phyloP scores from a whole-genome alignment of 192 early-diverging fungal genomes.

The Gaertneriomyces semiglobifer region DNA sequence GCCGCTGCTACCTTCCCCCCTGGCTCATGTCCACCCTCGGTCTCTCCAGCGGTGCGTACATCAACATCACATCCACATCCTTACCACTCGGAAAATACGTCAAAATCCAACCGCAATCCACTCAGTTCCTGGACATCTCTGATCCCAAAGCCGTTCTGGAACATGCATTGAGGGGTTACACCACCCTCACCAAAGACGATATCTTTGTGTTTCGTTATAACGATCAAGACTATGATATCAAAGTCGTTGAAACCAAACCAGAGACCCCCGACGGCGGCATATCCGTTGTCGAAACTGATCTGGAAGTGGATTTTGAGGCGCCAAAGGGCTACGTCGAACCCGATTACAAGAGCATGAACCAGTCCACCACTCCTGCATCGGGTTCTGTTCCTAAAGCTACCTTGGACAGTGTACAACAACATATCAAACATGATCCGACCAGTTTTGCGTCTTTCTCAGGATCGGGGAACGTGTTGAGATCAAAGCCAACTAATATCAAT shows the following conservation, averaged over 20 bases:
- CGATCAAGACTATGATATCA: slow-evolving; percentile 76
- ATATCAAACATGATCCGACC: not conserved
- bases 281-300: slow-evolving; percentile 94
- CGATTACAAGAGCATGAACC: slow-evolving; percentile 14
- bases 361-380: slow-evolving; percentile 5
- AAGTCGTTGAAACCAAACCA: slow-evolving; percentile 87
- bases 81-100: slow-evolving; percentile 84
- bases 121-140: slow-evolving; percentile 93
- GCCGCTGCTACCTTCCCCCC: slow-evolving; percentile 88
- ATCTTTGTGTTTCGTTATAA: slow-evolving; percentile 93
- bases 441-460: no score
- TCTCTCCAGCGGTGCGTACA: slow-evolving; percentile 70
- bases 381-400: not conserved
- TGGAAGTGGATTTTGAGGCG: slow-evolving; percentile 95
- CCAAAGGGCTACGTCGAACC: slow-evolving; percentile 96
- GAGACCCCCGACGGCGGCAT: slow-evolving; percentile 62
- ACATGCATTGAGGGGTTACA: slow-evolving; percentile 85
- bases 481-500: not conserved
- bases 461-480: no score
- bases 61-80: slow-evolving; percentile 73
- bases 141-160: slow-evolving; percentile 97
- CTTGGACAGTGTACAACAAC: no score
- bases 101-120: slow-evolving; percentile 95
- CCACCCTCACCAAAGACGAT: slow-evolving; percentile 88
- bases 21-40: slow-evolving; percentile 97